These are phyloP conservation scores for Metschnikowia koreensis DNA, from an alignment of 805 yeast species.

Conservation along the genomic window DNA sequence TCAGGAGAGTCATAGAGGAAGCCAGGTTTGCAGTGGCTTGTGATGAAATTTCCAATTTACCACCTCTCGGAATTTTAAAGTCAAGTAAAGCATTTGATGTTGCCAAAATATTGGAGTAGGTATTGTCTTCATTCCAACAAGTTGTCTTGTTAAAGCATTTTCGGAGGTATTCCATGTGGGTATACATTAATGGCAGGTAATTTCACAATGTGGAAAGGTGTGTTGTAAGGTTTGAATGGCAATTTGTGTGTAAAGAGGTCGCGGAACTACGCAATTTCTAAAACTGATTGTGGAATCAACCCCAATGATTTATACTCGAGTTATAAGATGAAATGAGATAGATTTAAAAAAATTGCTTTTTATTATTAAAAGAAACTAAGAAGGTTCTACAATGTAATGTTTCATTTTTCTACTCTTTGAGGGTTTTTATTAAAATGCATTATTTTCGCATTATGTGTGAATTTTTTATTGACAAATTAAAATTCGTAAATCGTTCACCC, in stretches of 20 bases:
- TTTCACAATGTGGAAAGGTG: background rate
- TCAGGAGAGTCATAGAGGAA: constrained; percentile 68
- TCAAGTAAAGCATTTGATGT: constrained; percentile 69
- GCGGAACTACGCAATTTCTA: background rate
- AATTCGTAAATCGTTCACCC: background rate
- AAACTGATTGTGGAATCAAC: background rate
- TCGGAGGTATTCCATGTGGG: constrained; percentile 85
- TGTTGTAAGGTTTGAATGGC: background rate
- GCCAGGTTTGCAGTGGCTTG: constrained; percentile 68
- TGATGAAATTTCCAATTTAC: constrained; percentile 64
- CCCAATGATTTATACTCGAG: background rate
- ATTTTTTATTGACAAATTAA: background rate
- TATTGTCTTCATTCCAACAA: constrained; percentile 76
- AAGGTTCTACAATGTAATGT: background rate
- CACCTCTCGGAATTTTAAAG: constrained; percentile 68
- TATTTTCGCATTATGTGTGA: too few species aligned
- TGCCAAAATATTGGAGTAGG: constrained; percentile 72
- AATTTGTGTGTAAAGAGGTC: background rate
- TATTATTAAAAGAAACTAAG: background rate
- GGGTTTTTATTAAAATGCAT: too few species aligned
- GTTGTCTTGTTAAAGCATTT: constrained; percentile 67
- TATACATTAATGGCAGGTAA: constrained; percentile 48
- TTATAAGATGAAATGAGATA: background rate
- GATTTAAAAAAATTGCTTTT: too few species aligned
- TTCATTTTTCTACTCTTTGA: background rate